Evolutionary conservation across 106 monocot genomes (phyloP).

Genomic region (Vanilla planifolia): DNA sequence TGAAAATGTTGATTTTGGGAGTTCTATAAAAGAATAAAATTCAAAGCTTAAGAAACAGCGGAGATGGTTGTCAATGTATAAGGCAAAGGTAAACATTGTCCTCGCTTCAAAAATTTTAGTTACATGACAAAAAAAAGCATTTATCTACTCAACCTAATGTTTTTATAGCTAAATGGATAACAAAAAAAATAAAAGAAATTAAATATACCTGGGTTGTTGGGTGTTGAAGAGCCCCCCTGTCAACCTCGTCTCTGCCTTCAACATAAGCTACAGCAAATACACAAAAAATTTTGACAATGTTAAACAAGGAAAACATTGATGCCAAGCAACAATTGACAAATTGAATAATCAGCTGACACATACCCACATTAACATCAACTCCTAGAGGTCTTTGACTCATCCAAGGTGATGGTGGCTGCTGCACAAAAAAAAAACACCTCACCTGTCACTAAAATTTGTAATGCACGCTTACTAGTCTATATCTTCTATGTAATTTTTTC

Average conservation of each 20-base stretch:
- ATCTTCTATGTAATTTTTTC: not conserved
- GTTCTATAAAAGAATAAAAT: constrained; percentile 1
- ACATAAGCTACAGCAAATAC: constrained; percentile 59
- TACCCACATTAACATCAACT: constrained; percentile 99
- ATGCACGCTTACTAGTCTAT: not conserved
- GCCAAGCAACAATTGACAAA: not conserved
- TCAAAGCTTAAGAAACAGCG: not conserved
- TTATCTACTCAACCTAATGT: no score
- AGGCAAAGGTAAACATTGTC: no score
- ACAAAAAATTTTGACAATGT: not conserved
- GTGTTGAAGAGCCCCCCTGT: constrained; percentile 67
- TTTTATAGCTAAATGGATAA: no score
- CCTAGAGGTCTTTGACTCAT: constrained; percentile 80
- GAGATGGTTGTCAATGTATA: not conserved
- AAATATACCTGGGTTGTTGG: constrained; percentile 57
- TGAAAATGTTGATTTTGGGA: not conserved
- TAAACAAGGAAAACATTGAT: constrained; percentile 2
- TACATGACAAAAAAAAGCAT: not conserved
- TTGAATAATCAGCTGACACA: constrained; percentile 16
- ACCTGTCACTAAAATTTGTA: not conserved
- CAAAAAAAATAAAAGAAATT: not conserved
- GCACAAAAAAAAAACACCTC: constrained; percentile 11
- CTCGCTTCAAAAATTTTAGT: not conserved
- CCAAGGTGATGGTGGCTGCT: constrained; percentile 96
- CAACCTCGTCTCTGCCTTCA: constrained; percentile 77